Evolutionary conservation across 768 basidiomycete genomes (phyloP), one percentile per base, ranked within the genome.

Genomic region (Grammothele lineata): DNA sequence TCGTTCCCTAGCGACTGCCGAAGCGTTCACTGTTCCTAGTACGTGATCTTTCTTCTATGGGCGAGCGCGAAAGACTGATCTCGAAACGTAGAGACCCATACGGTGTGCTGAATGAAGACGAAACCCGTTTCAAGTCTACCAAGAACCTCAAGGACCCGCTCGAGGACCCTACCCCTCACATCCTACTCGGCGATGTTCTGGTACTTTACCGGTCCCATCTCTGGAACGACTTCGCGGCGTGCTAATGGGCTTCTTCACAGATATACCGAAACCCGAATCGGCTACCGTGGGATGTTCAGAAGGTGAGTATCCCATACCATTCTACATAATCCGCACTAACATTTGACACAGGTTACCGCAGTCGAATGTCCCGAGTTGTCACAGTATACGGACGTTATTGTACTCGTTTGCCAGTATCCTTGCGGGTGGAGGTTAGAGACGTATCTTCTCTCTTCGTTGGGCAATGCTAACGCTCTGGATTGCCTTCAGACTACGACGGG

Each of bases 1-100:
- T 89, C 47, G 63, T 71, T 25, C 87, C 86, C 0, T 30, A 56
- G 1, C 48, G 37, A 0, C 66, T 57, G 0, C 48, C 54, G 74
- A 75, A 40, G 87, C 81, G 0, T 85, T 80, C 40, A 74, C 87
- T 22, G 64, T 86, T 1, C 84, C 88, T 26, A 89, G 88, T 85
- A 55, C 26, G 65, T 50, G 14, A 26, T 30, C 8, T n/a, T 36
- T 6, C 12, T 36, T 8, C 7, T 30, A n/a, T n/a, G n/a, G n/a
- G n/a, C n/a, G n/a, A n/a, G n/a, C n/a, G n/a, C n/a, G n/a, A n/a
- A n/a, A n/a, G n/a, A n/a, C n/a, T n/a, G n/a, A n/a, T 25, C 22
- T 45, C 45, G 26, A 47, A 12, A n/a, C n/a, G 25, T 35, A 12
- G 23, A 87, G 87, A 90, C 66, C 86, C 86, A 0, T 66, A 74